Evolutionary conservation across 306 rosid species (phyloP).

Genomic region (Fagus crenata): DNA sequence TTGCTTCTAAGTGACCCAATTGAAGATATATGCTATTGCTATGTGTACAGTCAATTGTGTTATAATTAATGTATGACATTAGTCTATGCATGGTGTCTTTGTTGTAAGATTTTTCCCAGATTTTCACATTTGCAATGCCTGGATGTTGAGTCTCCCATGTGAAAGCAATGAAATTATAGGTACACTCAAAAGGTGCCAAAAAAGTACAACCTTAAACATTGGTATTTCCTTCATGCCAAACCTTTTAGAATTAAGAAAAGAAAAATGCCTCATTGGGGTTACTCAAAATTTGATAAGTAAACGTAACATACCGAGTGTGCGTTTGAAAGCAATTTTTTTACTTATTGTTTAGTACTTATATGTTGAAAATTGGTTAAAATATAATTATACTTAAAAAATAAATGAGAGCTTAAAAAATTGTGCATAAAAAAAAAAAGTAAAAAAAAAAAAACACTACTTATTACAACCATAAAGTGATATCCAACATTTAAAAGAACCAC

Average conservation of each 20-base stretch:
- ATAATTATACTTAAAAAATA: too few species aligned
- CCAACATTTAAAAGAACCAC: too few species aligned
- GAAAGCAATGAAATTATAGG: slow-evolving; percentile 19
- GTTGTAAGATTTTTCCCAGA: slow-evolving; percentile 25
- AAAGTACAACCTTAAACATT: not conserved
- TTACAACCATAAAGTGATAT: too few species aligned
- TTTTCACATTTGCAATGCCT: slow-evolving; percentile 7
- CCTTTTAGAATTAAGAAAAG: not conserved
- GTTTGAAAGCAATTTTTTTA: too few species aligned
- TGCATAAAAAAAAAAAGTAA: too few species aligned
- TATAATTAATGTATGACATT: slow-evolving; percentile 34
- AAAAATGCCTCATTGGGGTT: not conserved
- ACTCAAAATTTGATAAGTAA: not conserved
- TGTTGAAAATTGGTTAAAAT: too few species aligned
- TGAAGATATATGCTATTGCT: slow-evolving; percentile 37
- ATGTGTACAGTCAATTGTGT: slow-evolving; percentile 46
- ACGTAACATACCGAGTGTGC: too few species aligned
- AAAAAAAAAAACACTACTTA: too few species aligned
- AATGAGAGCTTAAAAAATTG: too few species aligned
- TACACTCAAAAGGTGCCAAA: slow-evolving; percentile 33
- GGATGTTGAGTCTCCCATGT: slow-evolving; percentile 24
- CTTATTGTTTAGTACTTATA: too few species aligned
- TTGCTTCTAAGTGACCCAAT: slow-evolving; percentile 47
- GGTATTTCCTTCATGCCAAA: not conserved
- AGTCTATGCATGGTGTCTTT: slow-evolving; percentile 29